Evolutionary conservation across 2,329 filamentous ascomycete genomes (phyloP), one percentile per base, ranked within the genome.

Genomic region (Hymenoscyphus repandus): DNA sequence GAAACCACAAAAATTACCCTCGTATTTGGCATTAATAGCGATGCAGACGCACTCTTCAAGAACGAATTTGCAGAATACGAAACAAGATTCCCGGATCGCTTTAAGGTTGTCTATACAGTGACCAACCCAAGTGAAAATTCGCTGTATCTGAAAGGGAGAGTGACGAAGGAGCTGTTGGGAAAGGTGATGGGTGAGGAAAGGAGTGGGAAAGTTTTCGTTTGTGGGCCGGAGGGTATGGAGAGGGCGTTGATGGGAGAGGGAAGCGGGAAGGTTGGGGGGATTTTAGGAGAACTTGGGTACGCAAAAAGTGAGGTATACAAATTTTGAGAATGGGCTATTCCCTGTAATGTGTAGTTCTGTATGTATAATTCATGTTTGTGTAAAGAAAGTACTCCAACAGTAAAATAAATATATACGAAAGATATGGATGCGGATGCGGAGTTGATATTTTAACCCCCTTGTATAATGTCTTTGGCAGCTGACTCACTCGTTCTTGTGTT

Each of bases 171-270:
- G 50, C 59, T 87, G 32, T 60, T 88, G 51, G 65, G 72, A 54
- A 71, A 78, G 55, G 72, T 70, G n/a, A 63, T 78, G 11, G 66
- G 69, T 5, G 61, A 59, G n/a, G 61, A 66, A 2, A 61, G 53
- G 53, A 67, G 68, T 54, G 68, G 73, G 30, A 85, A 85, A 66
- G 79, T 88, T 0, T 83, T 87, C 60, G 72, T 88, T 1, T 87
- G 83, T 62, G 85, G 85, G 0, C 85, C 85, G 15, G 82, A 83
- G 1, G 72, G 74, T 0, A 86, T 88, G 82, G 80, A 86, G 64
- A 70, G 70, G 50, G 72, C 75, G 10, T 63, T 85, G 34, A 70
- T 77, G 41, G 41, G 2, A 79, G 78, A 4, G 32, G 44, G 51
- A 68, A 68, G 36, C 67, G 69, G 48, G 10, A 66, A 63, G 11